A percentile compares a stretch with the other conserved stretches of the same genome.
phyloP scores from a whole-genome alignment of 2,329 filamentous ascomycete species.

The Trichoderma oligosporum region DNA sequence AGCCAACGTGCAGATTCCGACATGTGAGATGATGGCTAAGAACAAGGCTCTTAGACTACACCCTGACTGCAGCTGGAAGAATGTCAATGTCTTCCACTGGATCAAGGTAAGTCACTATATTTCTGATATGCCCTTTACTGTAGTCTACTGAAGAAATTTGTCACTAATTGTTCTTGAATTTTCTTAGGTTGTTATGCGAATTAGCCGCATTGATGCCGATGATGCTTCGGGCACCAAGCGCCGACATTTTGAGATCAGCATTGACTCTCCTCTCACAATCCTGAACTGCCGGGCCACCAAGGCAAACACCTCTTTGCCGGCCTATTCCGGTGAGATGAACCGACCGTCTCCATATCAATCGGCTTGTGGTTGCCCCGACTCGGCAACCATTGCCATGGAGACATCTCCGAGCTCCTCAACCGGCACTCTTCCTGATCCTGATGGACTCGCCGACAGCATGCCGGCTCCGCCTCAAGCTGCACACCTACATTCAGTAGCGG shows the following conservation, averaged over 20 bases:
- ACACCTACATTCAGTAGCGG: constrained; percentile 40
- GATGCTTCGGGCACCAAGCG: constrained; percentile 69
- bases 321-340: constrained; percentile 60
- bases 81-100: constrained; percentile 93
- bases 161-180: constrained; percentile 19
- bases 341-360: constrained; percentile 43
- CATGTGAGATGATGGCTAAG: constrained; percentile 79
- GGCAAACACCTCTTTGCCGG: constrained; percentile 79
- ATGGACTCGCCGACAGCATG: constrained; percentile 34
- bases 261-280: constrained; percentile 91
- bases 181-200: constrained; percentile 89
- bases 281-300: constrained; percentile 91
- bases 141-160: too few species aligned
- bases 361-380: constrained; percentile 54
- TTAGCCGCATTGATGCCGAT: constrained; percentile 76
- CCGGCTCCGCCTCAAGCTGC: constrained; percentile 54
- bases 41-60: constrained; percentile 65
- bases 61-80: constrained; percentile 89
- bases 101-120: constrained; percentile 67
- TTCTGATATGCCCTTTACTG: not conserved
- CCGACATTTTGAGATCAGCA: constrained; percentile 91
- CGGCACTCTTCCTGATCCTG: constrained; percentile 42
- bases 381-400: constrained; percentile 50
- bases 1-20: constrained; percentile 87
- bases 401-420: constrained; percentile 65